phyloP scores from a whole-genome alignment of 352 stramenopile species.

The Globisporangium irregulare region DNA sequence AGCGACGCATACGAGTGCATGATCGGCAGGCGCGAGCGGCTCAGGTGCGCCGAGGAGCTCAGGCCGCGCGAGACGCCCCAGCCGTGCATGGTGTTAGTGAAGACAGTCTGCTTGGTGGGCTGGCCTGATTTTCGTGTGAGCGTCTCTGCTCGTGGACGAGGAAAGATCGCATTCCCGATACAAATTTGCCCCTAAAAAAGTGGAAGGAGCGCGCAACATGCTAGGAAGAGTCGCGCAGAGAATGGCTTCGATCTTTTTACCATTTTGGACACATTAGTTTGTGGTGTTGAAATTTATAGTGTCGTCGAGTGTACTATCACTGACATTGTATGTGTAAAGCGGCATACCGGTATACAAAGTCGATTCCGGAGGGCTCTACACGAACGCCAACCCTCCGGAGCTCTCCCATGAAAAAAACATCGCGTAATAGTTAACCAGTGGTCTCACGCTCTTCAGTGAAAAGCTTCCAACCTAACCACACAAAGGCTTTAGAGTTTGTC shows the following conservation, averaged over 20 bases:
- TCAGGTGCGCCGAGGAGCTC: constrained; percentile 15
- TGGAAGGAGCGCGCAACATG: not conserved
- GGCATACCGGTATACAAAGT: not conserved
- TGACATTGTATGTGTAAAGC: not conserved
- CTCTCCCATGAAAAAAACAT: too few relatives aligned
- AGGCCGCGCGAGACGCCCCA: constrained; percentile 18
- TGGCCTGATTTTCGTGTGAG: too few relatives aligned
- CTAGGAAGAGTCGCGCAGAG: not conserved
- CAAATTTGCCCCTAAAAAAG: too few relatives aligned
- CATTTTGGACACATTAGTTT: not conserved
- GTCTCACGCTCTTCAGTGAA: too few relatives aligned
- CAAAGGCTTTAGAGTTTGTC: too few relatives aligned
- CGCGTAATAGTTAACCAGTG: too few relatives aligned
- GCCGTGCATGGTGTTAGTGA: constrained; percentile 15
- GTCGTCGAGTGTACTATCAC: not conserved
- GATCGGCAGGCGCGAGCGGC: constrained; percentile 17
- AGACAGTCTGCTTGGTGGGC: not conserved
- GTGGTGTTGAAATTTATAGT: not conserved
- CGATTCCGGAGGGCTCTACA: not conserved
- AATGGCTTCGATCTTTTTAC: not conserved
- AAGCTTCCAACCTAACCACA: too few relatives aligned
- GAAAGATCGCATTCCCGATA: too few relatives aligned
- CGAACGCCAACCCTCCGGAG: not conserved
- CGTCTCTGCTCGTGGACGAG: too few relatives aligned
- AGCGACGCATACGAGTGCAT: constrained; percentile 21